These are phyloP conservation scores for Calonectria honghensis DNA, from an alignment of 2,329 filamentous ascomycete species.

Conservation along the genomic window DNA sequence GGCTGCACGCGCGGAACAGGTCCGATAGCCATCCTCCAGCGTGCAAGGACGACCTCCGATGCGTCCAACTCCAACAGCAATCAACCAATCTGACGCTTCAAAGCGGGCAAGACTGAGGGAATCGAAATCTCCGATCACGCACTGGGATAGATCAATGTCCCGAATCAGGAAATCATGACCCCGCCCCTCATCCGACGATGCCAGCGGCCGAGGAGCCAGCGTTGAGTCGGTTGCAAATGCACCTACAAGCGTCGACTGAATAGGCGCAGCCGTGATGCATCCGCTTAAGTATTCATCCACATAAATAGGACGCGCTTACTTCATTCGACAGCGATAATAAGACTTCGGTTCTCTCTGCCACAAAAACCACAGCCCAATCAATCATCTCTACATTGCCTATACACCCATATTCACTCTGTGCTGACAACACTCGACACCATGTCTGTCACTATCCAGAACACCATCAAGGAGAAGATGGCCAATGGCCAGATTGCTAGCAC, in stretches of 20 bases:
- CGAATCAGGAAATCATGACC: slow-evolving; percentile 9
- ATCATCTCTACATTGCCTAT: neutral
- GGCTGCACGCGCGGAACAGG: slow-evolving; percentile 1
- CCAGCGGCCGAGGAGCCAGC: neutral
- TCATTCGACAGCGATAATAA: neutral
- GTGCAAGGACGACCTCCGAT: slow-evolving; percentile 8
- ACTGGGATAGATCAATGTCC: neutral
- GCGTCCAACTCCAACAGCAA: neutral
- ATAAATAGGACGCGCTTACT: slow-evolving; percentile 14
- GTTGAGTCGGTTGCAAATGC: neutral
- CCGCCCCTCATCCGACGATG: slow-evolving; percentile 13
- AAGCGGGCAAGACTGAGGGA: neutral
- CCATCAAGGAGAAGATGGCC: slow-evolving; percentile 54
- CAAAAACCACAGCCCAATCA: neutral
- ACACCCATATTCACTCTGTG: neutral
- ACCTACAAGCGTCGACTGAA: neutral
- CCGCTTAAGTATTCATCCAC: slow-evolving; percentile 23
- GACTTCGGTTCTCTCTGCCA: neutral
- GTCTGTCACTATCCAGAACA: slow-evolving; percentile 49
- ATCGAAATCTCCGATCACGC: slow-evolving; percentile 4
- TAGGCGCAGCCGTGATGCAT: neutral
- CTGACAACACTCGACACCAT: slow-evolving; percentile 38
- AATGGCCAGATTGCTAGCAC: slow-evolving; percentile 54
- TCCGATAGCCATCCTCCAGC: neutral
- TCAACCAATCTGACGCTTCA: slow-evolving; percentile 7